phyloP scores from a whole-genome alignment of 768 basidiomycete species.

The Rhodotorula paludigena region DNA sequence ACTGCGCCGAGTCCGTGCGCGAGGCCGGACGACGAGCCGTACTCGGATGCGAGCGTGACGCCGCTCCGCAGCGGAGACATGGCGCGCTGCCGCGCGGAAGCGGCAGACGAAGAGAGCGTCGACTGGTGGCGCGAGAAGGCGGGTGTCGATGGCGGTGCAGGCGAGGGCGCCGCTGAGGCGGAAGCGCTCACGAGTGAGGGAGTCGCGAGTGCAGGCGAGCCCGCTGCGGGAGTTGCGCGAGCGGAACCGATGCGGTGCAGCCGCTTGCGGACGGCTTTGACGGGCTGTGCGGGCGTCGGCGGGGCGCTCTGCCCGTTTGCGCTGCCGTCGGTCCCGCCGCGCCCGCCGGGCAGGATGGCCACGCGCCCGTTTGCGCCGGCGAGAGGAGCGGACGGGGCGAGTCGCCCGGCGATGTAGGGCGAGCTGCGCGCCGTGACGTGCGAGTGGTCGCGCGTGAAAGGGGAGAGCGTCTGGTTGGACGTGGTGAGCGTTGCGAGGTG shows the following conservation, averaged over 20 bases:
- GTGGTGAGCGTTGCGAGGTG: conserved; percentile 78
- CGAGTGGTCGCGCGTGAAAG: conserved; percentile 81
- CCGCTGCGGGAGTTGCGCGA: too few relatives aligned
- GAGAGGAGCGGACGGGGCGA: neutral
- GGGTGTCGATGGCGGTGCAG: neutral
- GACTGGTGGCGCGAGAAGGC: neutral
- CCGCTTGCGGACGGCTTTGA: conserved; percentile 72
- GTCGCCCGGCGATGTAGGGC: conserved; percentile 5
- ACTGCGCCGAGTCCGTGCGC: too few relatives aligned
- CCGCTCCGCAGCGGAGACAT: too few relatives aligned
- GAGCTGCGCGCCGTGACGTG: conserved; percentile 63
- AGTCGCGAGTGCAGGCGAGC: neutral
- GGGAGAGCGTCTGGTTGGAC: conserved; percentile 89
- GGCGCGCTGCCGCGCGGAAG: too few relatives aligned
- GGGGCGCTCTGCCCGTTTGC: too few relatives aligned
- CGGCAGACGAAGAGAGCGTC: too few relatives aligned
- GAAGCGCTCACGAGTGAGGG: neutral
- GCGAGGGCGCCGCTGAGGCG: neutral
- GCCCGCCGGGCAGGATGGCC: neutral
- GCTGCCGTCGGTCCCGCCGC: neutral
- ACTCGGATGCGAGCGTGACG: too few relatives aligned
- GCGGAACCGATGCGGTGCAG: conserved; percentile 58
- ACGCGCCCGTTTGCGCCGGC: neutral
- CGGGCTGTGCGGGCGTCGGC: conserved; percentile 50
- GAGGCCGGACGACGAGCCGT: too few relatives aligned